Base-by-base conservation (phyloP, 768 basidiomycete species). In the Galerina marginata region DNA sequence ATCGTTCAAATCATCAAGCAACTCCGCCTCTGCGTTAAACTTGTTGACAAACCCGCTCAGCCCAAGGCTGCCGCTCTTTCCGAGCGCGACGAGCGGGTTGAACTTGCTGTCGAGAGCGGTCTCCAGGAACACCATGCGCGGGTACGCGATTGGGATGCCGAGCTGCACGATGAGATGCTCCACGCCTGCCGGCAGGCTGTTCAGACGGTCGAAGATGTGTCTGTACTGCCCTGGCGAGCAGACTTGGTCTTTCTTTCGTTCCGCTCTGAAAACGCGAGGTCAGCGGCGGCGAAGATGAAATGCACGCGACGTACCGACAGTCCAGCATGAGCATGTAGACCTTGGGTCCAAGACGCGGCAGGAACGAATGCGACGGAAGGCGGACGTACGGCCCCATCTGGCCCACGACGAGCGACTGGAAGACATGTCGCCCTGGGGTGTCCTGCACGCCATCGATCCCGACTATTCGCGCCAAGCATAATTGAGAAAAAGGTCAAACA, bases 1-100 rank as follows among this genome's bases (percentile, higher is more conserved):
- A 69, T 96, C 94, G 64, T 95, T 95, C 74, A 96, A 78, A 76
- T 99, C 96, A 74, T 99, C 96, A 56, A 98, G 81, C 29, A 99
- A 76, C 74, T 99, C 97, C 0, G 95, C 92, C 45, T 93, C 92
- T n/a, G 85, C 85, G 72, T 95, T 95, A 74, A 95, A 95, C 71
- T 92, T 91, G 71, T 96, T 94, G 36, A 93, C 88, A 66, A 96
- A 91, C 11, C 92, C 90, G 33, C 84, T 83, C 44, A 94, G 71
- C 16, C 90, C 90, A 52, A 91, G 61, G 0, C 84, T 78, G 9
- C 91, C 91, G 44, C 78, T 77, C 70, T 86, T 83, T 7, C 90
- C 91, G 7, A 98, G 79, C 3, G 87, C 83, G 39, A 90, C 84
- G 45, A 98, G 75, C 2, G 96, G 95, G 71, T 98, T 98, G 51